Conservation (phyloP, 1,139 yeast genomes). For the Sugiyamaella xylanicola region DNA sequence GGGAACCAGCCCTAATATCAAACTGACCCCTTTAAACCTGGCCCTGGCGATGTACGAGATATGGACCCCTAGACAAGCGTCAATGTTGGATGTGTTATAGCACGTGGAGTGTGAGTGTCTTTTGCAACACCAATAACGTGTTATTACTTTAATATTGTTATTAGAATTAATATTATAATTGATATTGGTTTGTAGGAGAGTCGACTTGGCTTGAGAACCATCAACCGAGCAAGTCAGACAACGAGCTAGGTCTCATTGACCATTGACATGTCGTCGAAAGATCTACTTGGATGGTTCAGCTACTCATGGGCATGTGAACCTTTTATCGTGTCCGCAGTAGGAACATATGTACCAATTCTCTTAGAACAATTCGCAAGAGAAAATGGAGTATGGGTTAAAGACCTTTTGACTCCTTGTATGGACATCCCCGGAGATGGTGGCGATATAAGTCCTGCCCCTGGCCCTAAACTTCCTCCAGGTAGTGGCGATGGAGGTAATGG, state of each 20-base stretch:
- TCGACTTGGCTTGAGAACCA: neutral
- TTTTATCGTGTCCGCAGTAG: constrained; percentile 68
- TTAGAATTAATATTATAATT: too few relatives aligned
- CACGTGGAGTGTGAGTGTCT: neutral
- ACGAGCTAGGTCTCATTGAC: neutral
- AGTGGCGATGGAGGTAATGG: constrained; percentile 20
- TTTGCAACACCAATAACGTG: too few relatives aligned
- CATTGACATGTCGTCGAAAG: constrained; percentile 20
- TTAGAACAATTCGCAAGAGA: constrained; percentile 67
- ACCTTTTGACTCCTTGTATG: constrained; percentile 52
- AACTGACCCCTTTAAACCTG: constrained; percentile 2
- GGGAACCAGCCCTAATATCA: constrained; percentile 8
- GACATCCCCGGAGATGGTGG: constrained; percentile 34
- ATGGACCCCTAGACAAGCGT: neutral
- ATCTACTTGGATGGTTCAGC: constrained; percentile 45
- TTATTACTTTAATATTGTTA: too few relatives aligned
- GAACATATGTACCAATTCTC: constrained; percentile 68
- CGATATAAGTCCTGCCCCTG: constrained; percentile 30
- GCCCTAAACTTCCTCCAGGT: constrained; percentile 21
- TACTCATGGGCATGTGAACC: constrained; percentile 75
- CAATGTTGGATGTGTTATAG: neutral
- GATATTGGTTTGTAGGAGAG: too few relatives aligned
- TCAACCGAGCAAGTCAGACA: neutral
- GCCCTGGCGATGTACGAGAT: neutral
- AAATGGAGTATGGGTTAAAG: constrained; percentile 60